These are phyloP conservation scores for Botryotinia convoluta DNA, from an alignment of 2,329 filamentous ascomycete species.

Conservation along the genomic window DNA sequence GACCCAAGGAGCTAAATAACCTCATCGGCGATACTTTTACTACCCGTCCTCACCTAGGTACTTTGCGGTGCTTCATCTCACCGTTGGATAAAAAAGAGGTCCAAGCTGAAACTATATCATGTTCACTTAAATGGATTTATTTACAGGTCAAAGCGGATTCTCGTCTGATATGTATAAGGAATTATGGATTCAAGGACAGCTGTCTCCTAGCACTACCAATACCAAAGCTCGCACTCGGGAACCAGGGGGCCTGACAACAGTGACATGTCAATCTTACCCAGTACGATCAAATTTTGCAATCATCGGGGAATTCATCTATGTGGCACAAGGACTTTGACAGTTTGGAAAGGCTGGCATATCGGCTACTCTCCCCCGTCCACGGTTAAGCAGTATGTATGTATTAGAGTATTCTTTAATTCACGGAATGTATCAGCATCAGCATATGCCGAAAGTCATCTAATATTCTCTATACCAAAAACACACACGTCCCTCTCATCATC, in stretches of 20 bases:
- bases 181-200: background rate
- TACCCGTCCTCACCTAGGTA: background rate
- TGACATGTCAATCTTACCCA: background rate
- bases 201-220: background rate
- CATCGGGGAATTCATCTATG: background rate
- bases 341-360: background rate
- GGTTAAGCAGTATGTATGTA: background rate
- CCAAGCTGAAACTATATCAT: slow-evolving; percentile 7
- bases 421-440: background rate
- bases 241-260: background rate
- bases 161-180: background rate
- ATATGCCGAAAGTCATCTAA: background rate
- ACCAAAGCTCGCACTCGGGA: background rate
- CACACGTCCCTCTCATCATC: background rate
- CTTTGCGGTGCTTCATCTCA: slow-evolving; percentile 10
- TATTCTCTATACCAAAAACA: background rate
- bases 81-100: slow-evolving; percentile 4
- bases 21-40: background rate
- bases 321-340: background rate
- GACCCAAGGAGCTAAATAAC: background rate
- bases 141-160: background rate
- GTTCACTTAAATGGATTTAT: background rate
- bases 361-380: background rate
- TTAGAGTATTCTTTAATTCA: background rate
- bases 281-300: background rate